These are phyloP conservation scores for Yueomyces sp. DNA, from an alignment of 805 yeast genomes.

Conservation along the genomic window DNA sequence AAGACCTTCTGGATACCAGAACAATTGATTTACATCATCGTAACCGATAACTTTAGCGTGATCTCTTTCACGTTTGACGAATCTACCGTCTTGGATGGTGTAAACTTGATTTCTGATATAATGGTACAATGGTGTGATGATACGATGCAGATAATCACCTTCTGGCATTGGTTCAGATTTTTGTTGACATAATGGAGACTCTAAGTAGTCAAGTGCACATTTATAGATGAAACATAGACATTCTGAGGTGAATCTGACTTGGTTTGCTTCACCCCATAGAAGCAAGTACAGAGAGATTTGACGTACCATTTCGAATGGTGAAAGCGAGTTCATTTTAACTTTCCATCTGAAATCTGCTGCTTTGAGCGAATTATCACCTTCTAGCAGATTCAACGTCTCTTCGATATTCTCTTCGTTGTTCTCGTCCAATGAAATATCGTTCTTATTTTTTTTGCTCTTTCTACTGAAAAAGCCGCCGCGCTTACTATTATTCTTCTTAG, in stretches of 20 bases:
- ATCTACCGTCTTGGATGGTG: constrained; percentile 68
- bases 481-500: constrained; percentile 66
- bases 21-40: constrained; percentile 95
- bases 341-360: constrained; percentile 84
- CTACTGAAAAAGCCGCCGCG: background rate
- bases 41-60: constrained; percentile 77
- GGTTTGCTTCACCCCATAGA: constrained; percentile 88
- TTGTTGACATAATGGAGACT: constrained; percentile 82
- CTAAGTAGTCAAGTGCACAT: constrained; percentile 80
- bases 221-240: constrained; percentile 75
- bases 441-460: background rate
- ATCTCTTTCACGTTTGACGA: constrained; percentile 72
- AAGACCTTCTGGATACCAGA: constrained; percentile 99
- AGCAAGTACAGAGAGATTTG: constrained; percentile 60
- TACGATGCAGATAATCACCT: constrained; percentile 79
- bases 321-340: constrained; percentile 38
- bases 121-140: constrained; percentile 80
- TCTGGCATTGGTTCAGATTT: constrained; percentile 69
- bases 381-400: constrained; percentile 43
- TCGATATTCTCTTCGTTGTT: constrained; percentile 50
- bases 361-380: constrained; percentile 73
- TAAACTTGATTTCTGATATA: constrained; percentile 71
- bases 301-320: constrained; percentile 44
- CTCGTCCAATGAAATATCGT: constrained; percentile 45
- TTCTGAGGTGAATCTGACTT: constrained; percentile 78